Evolutionary conservation across 2,329 filamentous ascomycete genomes (phyloP).

Genomic region (Chrysoporthe austroafricana): DNA sequence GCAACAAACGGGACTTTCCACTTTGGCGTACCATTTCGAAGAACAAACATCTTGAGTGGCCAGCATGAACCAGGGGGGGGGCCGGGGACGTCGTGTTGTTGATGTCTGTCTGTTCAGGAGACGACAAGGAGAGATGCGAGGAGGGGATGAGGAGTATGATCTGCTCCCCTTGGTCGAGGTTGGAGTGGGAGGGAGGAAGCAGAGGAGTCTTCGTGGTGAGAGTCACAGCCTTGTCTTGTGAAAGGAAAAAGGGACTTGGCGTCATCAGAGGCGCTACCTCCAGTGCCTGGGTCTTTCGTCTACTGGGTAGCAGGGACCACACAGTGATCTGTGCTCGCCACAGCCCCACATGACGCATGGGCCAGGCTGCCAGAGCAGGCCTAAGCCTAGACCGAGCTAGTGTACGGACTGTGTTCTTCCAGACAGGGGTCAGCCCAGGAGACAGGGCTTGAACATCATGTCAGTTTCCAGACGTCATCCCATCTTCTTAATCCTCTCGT

Average conservation of each 20-base stretch:
- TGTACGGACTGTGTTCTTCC: too few relatives aligned
- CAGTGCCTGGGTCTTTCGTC: not conserved
- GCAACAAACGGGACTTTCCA: constrained; percentile 17
- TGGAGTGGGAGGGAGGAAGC: not conserved
- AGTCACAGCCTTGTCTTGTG: constrained; percentile 1
- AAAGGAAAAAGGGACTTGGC: constrained; percentile 3
- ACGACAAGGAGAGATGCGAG: not conserved
- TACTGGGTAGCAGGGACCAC: not conserved
- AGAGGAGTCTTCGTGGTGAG: not conserved
- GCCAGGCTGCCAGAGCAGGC: not conserved
- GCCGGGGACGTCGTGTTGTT: not conserved
- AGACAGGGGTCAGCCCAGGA: too few relatives aligned
- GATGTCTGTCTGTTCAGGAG: not conserved
- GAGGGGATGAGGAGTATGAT: not conserved
- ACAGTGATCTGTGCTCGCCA: constrained; percentile 22
- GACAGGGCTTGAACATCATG: too few relatives aligned
- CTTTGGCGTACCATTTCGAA: constrained; percentile 44
- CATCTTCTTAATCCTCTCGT: too few relatives aligned
- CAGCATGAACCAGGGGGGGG: constrained; percentile 19
- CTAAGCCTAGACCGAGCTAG: not conserved
- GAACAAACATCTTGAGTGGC: constrained; percentile 44
- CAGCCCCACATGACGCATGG: constrained; percentile 26
- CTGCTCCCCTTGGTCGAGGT: not conserved
- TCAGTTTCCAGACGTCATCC: too few relatives aligned
- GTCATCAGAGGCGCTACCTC: constrained; percentile 1